Conservation (phyloP, 2,329 filamentous ascomycete species). For the Trichoderma pleuroti region DNA sequence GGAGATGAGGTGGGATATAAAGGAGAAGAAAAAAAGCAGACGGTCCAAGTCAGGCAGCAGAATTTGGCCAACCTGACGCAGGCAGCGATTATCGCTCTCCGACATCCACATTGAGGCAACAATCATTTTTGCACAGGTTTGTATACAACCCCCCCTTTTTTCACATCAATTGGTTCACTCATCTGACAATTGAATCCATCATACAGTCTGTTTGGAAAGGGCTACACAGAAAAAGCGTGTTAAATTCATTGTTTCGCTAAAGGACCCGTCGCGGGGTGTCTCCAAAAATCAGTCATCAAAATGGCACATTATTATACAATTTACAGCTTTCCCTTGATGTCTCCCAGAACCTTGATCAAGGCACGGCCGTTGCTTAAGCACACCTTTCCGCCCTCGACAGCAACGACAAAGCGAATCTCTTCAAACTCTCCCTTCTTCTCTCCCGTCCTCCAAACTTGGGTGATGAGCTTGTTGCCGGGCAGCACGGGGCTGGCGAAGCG, state of each 20-base stretch:
- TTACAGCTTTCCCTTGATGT: constrained; percentile 61
- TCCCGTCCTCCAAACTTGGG: constrained; percentile 77
- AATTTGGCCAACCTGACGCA: constrained; percentile 17
- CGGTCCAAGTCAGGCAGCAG: constrained; percentile 22
- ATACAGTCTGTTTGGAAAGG: too few species aligned
- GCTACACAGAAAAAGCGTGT: background rate
- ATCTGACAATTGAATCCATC: background rate
- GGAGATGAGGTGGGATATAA: constrained; percentile 4
- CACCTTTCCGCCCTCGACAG: constrained; percentile 76
- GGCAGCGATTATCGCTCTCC: background rate
- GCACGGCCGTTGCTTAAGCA: constrained; percentile 84
- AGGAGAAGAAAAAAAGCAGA: background rate
- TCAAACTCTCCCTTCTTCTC: constrained; percentile 64
- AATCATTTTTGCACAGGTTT: background rate
- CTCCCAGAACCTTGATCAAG: constrained; percentile 62
- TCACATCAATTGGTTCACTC: background rate
- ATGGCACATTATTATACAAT: background rate
- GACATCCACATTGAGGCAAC: background rate
- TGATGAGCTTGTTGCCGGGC: constrained; percentile 77
- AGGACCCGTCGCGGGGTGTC: background rate
- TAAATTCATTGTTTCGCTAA: background rate
- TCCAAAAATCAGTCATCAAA: background rate
- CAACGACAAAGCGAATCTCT: constrained; percentile 76
- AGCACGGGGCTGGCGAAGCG: constrained; percentile 81
- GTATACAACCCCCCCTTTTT: background rate